Evolutionary conservation across 2,329 filamentous ascomycete genomes (phyloP).

Genomic region (Fusarium albosuccineum): DNA sequence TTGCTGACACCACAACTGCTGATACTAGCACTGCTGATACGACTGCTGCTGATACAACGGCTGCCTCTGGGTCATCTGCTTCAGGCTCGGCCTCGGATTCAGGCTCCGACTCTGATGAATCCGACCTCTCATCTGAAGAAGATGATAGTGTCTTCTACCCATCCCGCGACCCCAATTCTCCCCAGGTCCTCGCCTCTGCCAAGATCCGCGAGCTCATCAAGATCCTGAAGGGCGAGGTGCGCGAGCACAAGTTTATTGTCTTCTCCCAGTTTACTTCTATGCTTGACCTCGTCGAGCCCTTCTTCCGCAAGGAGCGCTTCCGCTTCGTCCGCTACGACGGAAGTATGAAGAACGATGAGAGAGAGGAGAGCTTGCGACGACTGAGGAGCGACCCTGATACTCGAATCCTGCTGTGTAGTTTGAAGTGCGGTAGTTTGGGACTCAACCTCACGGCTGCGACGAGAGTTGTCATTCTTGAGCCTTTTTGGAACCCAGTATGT

Average conservation of each 20-base stretch:
- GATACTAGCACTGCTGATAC: conserved; percentile 32
- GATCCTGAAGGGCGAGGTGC: conserved; percentile 82
- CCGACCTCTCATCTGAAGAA: conserved; percentile 50
- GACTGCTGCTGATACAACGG: conserved; percentile 27
- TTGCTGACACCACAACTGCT: conserved; percentile 27
- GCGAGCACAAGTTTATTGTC: conserved; percentile 95
- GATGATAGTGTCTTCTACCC: conserved; percentile 51
- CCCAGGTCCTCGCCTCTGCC: conserved; percentile 77
- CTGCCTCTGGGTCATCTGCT: conserved; percentile 29
- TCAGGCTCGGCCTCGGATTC: conserved; percentile 30
- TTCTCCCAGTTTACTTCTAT: conserved; percentile 99
- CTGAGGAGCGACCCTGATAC: conserved; percentile 81
- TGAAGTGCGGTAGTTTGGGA: conserved; percentile 93
- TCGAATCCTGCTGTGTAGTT: conserved; percentile 88
- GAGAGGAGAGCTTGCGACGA: conserved; percentile 85
- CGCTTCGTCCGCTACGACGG: conserved; percentile 93
- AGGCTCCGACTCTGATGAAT: conserved; percentile 42
- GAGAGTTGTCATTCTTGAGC: conserved; percentile 93
- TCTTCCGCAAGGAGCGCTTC: conserved; percentile 80
- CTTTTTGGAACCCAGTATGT: conserved; percentile 95
- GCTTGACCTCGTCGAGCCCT: conserved; percentile 95
- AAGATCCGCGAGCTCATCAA: conserved; percentile 90
- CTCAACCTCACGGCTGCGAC: conserved; percentile 95
- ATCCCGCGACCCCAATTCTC: conserved; percentile 41
- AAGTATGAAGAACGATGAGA: conserved; percentile 91